phyloP scores from a whole-genome alignment of 345 rosid species.

The Gossypium stocksii region DNA sequence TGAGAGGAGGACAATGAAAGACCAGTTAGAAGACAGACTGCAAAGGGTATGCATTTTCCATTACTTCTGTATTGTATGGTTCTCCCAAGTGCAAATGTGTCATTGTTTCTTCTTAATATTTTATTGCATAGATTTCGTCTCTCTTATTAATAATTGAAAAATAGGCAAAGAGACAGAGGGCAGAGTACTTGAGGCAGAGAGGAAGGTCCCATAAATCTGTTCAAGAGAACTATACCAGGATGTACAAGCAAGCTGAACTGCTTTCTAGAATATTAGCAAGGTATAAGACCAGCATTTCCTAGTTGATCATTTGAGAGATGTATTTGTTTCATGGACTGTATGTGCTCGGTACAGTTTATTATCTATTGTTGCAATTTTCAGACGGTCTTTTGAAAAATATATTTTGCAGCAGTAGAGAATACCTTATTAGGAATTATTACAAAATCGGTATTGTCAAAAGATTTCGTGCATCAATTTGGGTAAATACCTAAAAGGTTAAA shows the following conservation, averaged over 20 bases:
- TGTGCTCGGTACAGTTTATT: constrained; percentile 5
- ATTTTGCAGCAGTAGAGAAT: neutral
- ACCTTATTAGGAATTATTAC: neutral
- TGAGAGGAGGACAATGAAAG: constrained; percentile 80
- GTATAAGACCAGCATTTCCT: constrained; percentile 26
- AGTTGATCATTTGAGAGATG: neutral
- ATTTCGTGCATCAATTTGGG: neutral
- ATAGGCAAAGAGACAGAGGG: constrained; percentile 83
- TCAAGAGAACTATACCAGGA: constrained; percentile 39
- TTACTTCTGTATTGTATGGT: neutral
- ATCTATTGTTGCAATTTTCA: neutral
- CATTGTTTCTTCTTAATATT: neutral
- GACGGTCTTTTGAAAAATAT: neutral
- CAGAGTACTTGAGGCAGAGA: constrained; percentile 87
- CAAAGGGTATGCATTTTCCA: constrained; percentile 56
- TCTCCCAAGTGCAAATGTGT: neutral
- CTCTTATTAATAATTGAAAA: constrained; percentile 17
- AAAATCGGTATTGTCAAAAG: neutral
- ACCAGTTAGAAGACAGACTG: constrained; percentile 75
- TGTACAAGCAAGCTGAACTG: constrained; percentile 67
- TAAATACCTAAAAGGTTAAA: neutral
- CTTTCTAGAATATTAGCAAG: constrained; percentile 77
- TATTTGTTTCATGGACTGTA: neutral
- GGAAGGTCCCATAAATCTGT: constrained; percentile 50
- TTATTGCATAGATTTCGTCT: neutral